phyloP scores from a whole-genome alignment of 2,329 filamentous ascomycete species.

The Akanthomyces uredinophilus region DNA sequence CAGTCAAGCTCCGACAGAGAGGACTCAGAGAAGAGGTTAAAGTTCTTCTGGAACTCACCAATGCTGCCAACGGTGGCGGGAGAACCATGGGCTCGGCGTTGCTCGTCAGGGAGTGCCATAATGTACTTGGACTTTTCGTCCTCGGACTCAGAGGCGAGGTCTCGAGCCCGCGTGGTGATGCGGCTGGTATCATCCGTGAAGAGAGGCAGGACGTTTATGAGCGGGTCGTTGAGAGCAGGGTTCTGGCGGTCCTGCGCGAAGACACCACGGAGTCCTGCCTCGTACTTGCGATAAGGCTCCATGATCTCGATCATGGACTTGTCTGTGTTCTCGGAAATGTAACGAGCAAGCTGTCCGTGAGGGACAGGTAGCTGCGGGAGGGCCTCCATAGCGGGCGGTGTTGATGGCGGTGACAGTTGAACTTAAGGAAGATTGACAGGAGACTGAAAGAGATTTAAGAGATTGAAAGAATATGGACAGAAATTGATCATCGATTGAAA shows the following conservation, averaged over 20 bases:
- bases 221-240: slow-evolving; percentile 48
- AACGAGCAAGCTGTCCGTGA: slow-evolving; percentile 40
- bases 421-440: background rate
- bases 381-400: slow-evolving; percentile 22
- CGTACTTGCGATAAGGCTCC: slow-evolving; percentile 62
- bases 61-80: slow-evolving; percentile 64
- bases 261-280: slow-evolving; percentile 59
- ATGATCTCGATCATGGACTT: slow-evolving; percentile 54
- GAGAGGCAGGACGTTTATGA: slow-evolving; percentile 61
- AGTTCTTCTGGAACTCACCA: slow-evolving; percentile 71
- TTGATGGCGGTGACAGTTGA: background rate
- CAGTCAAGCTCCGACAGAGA: slow-evolving; percentile 72
- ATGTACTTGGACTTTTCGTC: slow-evolving; percentile 62
- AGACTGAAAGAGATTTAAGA: background rate
- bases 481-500: background rate
- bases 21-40: slow-evolving; percentile 75
- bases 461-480: background rate
- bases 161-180: slow-evolving; percentile 58
- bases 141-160: slow-evolving; percentile 51
- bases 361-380: slow-evolving; percentile 44
- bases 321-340: slow-evolving; percentile 51
- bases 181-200: slow-evolving; percentile 53
- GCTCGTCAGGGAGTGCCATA: slow-evolving; percentile 58
- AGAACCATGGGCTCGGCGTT: slow-evolving; percentile 57
- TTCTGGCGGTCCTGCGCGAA: slow-evolving; percentile 65